A percentile compares a stretch with the other conserved stretches of the same genome.
These are phyloP conservation scores for Solanum chiquidenum DNA, from an alignment of 257 asterid species.

Conservation along the genomic window DNA sequence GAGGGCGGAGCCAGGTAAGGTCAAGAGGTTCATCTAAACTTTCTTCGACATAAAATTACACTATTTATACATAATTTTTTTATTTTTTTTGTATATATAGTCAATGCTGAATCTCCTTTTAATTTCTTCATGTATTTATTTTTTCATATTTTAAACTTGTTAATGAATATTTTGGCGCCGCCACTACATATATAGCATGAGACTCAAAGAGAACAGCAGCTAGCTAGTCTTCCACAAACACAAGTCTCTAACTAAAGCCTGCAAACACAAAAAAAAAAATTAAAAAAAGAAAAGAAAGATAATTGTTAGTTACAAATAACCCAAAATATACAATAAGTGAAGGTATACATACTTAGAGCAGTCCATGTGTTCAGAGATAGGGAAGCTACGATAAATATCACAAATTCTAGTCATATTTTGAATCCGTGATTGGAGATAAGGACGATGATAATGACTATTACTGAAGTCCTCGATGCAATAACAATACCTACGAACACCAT, in stretches of 20 bases:
- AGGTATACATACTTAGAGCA: not conserved
- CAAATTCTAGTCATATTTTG: not conserved
- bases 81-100: too few relatives aligned
- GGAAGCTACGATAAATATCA: slow-evolving; percentile 4
- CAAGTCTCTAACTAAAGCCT: not conserved
- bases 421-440: not conserved
- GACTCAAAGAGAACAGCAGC: not conserved
- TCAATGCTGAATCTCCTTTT: too few relatives aligned
- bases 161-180: too few relatives aligned
- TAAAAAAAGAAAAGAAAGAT: not conserved
- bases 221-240: not conserved
- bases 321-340: not conserved
- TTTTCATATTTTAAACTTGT: too few relatives aligned
- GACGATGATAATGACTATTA: not conserved
- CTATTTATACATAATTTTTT: too few relatives aligned
- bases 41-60: not conserved
- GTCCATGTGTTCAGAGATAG: slow-evolving; percentile 14
- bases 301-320: not conserved
- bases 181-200: not conserved
- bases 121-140: not conserved
- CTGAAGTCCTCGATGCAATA: not conserved
- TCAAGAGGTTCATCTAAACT: not conserved
- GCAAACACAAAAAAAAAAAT: not conserved
- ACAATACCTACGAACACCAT: not conserved
- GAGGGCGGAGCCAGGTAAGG: not conserved